Evolutionary conservation across 345 rosid species (phyloP), one percentile per base, ranked within the genome.

Genomic region (Boechera divaricarpa): DNA sequence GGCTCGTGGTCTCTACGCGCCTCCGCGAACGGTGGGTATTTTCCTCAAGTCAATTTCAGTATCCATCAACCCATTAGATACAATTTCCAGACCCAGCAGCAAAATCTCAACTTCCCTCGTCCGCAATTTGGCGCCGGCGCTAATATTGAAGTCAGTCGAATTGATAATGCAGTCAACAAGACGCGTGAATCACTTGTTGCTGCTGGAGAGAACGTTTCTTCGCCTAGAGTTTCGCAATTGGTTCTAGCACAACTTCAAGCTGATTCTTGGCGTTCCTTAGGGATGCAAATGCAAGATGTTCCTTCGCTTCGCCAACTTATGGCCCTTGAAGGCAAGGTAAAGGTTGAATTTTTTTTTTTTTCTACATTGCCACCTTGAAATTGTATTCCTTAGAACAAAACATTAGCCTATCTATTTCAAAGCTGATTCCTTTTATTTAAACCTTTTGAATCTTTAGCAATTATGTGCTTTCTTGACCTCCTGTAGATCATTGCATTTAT

Each of bases 401-500:
- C 13, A 12, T 21, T 11, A 11, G 33, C 51, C 58, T 67, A 35
- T 35, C 15, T 67, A 12, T 21, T 47, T 29, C n/a, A 45, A 47
- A 47, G 29, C 44, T 74, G 29, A 26, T 35, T 75, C 24, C 12
- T 39, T 15, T 69, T 41, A 12, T 29, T 54, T 7, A 1, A 44
- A 24, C 24, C 68, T 0, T 67, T 59, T 57, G 41, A 57, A 18
- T 16, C 21, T 35, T 62, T 13, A 45, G 44, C 41, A 33, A 8
- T 32, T 41, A 12, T 47, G 9, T 63, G 63, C 11, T 31, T 35
- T 64, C 18, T 47, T 29, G 38, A n/a, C 60, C 24, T 67, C 45
- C 31, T 73, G 67, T 81, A 94, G 96, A 79, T 94, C 60, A 89
- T 86, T 86, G 89, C 94, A 7, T 94, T 90, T 80, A 90, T 90